A percentile compares a stretch with the other conserved stretches of the same genome.
Conservation (phyloP, 2,329 filamentous ascomycete species). For the Talaromyces sp. region DNA sequence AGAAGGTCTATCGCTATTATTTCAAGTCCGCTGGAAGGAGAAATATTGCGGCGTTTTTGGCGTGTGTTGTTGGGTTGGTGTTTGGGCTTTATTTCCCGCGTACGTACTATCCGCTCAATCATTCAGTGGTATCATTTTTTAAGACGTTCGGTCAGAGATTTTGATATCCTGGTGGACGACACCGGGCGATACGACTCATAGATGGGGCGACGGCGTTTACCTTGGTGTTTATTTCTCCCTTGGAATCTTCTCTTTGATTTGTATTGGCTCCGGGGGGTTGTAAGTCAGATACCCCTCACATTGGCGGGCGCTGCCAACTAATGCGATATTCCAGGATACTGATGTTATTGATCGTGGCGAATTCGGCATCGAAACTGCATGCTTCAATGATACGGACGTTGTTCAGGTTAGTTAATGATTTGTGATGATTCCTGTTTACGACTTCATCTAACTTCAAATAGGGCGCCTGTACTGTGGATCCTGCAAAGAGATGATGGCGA, state of each 20-base stretch:
- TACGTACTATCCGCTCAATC: not conserved
- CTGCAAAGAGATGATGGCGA: not conserved
- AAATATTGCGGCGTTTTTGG: not conserved
- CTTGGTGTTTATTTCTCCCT: not conserved
- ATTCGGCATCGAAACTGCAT: not conserved
- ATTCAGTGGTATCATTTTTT: not conserved
- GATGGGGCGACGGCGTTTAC: not conserved
- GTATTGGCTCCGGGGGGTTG: not conserved
- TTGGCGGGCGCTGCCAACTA: not conserved
- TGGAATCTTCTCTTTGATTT: not conserved
- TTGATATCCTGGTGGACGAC: constrained; percentile 4
- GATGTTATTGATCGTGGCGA: not conserved
- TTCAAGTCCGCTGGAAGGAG: not conserved
- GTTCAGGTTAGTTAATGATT: not conserved
- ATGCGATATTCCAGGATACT: not conserved
- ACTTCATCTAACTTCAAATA: not conserved
- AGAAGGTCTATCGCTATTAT: not conserved
- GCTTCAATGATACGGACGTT: not conserved
- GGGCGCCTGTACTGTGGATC: constrained; percentile 3
- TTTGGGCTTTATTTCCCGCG: constrained; percentile 1
- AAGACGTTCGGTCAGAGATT: not conserved
- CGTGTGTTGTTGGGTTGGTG: not conserved
- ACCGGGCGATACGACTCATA: not conserved
- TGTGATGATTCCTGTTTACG: not conserved
- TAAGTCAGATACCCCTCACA: not conserved